These are phyloP conservation scores for Entoloma clypeatum DNA, from an alignment of 1,284 basidiomycete genomes.

Conservation along the genomic window DNA sequence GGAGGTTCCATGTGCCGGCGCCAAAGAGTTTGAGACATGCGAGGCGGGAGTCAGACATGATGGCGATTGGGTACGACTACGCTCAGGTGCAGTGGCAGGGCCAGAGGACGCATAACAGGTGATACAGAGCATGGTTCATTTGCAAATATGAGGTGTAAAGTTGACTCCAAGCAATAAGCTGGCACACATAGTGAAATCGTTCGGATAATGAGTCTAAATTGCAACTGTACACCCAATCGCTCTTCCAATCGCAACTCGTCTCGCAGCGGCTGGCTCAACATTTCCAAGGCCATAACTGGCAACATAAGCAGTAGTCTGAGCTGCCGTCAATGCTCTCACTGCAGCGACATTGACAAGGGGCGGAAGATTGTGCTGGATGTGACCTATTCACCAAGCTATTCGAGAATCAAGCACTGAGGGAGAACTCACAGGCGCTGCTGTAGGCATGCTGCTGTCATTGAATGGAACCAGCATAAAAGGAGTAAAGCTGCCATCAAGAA, in stretches of 20 bases:
- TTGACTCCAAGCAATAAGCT: too few species aligned
- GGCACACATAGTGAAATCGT: too few species aligned
- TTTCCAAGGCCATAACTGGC: conserved; percentile 8
- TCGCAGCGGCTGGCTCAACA: conserved; percentile 6
- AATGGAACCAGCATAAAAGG: conserved; percentile 13
- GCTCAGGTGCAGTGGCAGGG: conserved; percentile 14
- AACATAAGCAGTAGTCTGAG: conserved; percentile 7
- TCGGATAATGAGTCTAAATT: too few species aligned
- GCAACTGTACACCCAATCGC: conserved; percentile 11
- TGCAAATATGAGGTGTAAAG: too few species aligned
- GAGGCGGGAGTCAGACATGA: conserved; percentile 26
- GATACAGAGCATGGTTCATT: too few species aligned
- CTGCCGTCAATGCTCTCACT: conserved; percentile 8
- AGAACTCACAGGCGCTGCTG: conserved; percentile 12
- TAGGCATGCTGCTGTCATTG: conserved; percentile 14
- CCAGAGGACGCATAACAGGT: conserved; percentile 30
- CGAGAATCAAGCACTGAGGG: conserved; percentile 8
- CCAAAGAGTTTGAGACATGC: conserved; percentile 10
- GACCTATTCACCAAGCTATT: conserved; percentile 3
- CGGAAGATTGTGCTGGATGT: conserved; percentile 12
- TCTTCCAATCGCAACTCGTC: conserved; percentile 5
- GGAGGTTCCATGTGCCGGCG: too few species aligned
- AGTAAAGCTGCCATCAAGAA: conserved; percentile 8
- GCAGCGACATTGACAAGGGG: conserved; percentile 8
- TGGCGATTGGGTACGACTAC: conserved; percentile 29